Percentiles rank a stretch among this genome's conserved stretches.
These are phyloP conservation scores for Colletotrichum cereale DNA, from an alignment of 2,329 filamentous ascomycete species.

Conservation along the genomic window DNA sequence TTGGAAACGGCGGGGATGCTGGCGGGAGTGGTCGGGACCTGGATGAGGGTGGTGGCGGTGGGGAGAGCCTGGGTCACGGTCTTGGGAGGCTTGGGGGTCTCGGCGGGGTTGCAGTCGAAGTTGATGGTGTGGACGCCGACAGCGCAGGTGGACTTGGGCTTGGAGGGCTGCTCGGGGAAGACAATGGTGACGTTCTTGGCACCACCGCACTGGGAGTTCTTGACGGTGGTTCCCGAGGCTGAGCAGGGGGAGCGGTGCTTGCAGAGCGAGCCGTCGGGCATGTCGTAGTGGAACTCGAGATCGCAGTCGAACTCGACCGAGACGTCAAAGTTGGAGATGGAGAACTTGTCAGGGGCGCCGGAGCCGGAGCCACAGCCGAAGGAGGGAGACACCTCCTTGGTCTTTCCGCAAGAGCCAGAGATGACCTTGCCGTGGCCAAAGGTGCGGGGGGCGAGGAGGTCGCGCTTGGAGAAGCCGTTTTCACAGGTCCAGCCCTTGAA, in stretches of 20 bases:
- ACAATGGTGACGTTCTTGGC: constrained; percentile 84
- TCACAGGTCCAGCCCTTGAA: constrained; percentile 81
- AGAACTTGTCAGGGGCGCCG: constrained; percentile 70
- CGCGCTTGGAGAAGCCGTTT: constrained; percentile 69
- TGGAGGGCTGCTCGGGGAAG: constrained; percentile 68
- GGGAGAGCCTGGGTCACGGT: constrained; percentile 33
- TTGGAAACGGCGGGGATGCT: constrained; percentile 33
- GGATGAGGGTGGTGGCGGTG: constrained; percentile 31
- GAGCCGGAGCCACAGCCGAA: constrained; percentile 65
- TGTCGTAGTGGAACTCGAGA: constrained; percentile 87
- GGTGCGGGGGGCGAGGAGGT: constrained; percentile 64
- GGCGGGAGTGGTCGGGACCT: constrained; percentile 43
- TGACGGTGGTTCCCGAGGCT: constrained; percentile 74
- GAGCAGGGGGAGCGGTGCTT: constrained; percentile 81
- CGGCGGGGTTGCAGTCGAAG: constrained; percentile 73
- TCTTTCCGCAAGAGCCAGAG: constrained; percentile 63
- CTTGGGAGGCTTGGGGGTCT: constrained; percentile 36
- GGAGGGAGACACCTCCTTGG: constrained; percentile 64
- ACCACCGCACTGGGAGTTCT: constrained; percentile 93
- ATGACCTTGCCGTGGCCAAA: constrained; percentile 70
- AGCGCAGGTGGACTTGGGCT: constrained; percentile 71
- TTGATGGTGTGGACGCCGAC: constrained; percentile 80
- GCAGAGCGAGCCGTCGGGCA: constrained; percentile 86
- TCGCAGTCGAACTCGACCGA: constrained; percentile 81
- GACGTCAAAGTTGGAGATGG: constrained; percentile 80